Conservation (phyloP, 495 filamentous ascomycete species). For the Extremus antarcticus region DNA sequence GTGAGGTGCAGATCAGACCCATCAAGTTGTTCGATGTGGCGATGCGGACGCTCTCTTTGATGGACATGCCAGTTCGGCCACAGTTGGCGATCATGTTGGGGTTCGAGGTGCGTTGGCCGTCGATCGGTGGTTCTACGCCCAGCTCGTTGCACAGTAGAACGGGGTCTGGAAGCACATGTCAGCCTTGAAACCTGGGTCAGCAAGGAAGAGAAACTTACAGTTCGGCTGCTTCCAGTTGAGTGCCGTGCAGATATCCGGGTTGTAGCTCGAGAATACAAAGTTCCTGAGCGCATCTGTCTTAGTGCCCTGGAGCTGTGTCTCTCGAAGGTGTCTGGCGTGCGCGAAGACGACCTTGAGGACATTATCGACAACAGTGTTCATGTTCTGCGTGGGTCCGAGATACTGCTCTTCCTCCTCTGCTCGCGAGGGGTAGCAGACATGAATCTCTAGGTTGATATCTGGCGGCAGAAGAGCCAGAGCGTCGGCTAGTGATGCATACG, state of each 20-base stretch:
- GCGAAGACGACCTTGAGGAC: slow-evolving; percentile 81
- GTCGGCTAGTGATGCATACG: slow-evolving; percentile 63
- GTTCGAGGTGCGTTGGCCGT: slow-evolving; percentile 10
- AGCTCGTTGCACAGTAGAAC: slow-evolving; percentile 92
- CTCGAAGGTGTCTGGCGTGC: slow-evolving; percentile 68
- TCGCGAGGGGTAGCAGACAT: slow-evolving; percentile 69
- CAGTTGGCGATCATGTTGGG: slow-evolving; percentile 47
- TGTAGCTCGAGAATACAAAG: slow-evolving; percentile 87
- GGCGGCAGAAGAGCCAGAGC: slow-evolving; percentile 62
- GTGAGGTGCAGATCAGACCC: slow-evolving; percentile 83
- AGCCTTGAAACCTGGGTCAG: neutral
- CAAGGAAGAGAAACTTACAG: slow-evolving; percentile 43
- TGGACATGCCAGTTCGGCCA: slow-evolving; percentile 61
- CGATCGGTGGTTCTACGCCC: slow-evolving; percentile 37
- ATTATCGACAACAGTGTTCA: slow-evolving; percentile 76
- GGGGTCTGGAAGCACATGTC: slow-evolving; percentile 46
- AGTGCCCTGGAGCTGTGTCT: slow-evolving; percentile 55
- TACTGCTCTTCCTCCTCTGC: slow-evolving; percentile 56
- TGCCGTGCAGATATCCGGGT: slow-evolving; percentile 77
- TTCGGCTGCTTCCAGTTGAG: slow-evolving; percentile 99
- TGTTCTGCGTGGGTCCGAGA: slow-evolving; percentile 63
- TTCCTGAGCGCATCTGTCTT: slow-evolving; percentile 39
- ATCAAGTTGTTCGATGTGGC: slow-evolving; percentile 96
- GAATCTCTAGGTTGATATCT: slow-evolving; percentile 73
- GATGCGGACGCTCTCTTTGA: slow-evolving; percentile 89